Evolutionary conservation across 192 early-diverging fungal genomes (phyloP).

Genomic region (Pilobolus umbonatus): DNA sequence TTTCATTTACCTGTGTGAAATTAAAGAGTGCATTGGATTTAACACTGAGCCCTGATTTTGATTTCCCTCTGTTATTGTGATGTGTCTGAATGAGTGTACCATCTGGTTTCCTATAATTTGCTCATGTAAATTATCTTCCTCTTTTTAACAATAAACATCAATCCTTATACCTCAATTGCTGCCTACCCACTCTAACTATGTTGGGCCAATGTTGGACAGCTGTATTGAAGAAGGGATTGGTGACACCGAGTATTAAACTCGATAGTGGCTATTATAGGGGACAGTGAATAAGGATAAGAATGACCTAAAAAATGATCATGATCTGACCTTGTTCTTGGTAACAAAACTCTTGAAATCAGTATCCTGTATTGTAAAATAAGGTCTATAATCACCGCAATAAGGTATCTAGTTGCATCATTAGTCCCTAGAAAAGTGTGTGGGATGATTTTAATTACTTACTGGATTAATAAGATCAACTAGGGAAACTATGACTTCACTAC

Average conservation of each 20-base stretch:
- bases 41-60: constrained; percentile 31
- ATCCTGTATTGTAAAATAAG: constrained; percentile 97
- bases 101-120: constrained; percentile 30
- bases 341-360: constrained; percentile 78
- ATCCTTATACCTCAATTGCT: constrained; percentile 25
- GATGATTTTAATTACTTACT: constrained; percentile 50
- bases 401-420: constrained; percentile 53
- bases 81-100: constrained; percentile 27
- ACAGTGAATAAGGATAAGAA: too few species aligned
- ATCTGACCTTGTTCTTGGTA: constrained; percentile 45
- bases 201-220: constrained; percentile 92
- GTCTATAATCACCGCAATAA: constrained; percentile 94
- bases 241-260: constrained; percentile 86
- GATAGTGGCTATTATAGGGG: constrained; percentile 66
- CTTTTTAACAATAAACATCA: constrained; percentile 14
- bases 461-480: constrained; percentile 93
- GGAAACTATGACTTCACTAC: constrained; percentile 75
- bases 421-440: neutral
- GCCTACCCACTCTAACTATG: constrained; percentile 59
- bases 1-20: constrained; percentile 40
- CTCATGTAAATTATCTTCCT: constrained; percentile 19
- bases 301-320: neutral
- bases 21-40: constrained; percentile 40
- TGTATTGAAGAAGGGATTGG: constrained; percentile 92
- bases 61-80: constrained; percentile 1